These are phyloP conservation scores for Coelastrella sp. DNA, from an alignment of 139 green algal genomes.

Conservation along the genomic window DNA sequence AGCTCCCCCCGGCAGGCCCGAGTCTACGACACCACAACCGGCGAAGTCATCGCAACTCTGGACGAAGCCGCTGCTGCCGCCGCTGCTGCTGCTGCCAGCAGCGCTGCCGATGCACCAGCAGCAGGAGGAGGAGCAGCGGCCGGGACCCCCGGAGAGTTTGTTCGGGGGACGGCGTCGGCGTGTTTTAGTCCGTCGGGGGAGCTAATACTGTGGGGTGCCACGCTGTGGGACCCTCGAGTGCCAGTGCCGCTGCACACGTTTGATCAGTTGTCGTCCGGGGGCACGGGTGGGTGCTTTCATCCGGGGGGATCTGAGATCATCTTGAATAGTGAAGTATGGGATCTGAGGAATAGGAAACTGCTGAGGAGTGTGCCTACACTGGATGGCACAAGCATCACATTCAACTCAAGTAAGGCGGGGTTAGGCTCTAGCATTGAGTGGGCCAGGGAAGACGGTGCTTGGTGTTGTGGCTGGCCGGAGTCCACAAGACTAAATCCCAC, in stretches of 20 bases:
- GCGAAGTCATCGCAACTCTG: slow-evolving; percentile 11
- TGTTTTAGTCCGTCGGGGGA: slow-evolving; percentile 58
- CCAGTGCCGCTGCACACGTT: slow-evolving; percentile 71
- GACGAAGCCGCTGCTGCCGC: slow-evolving; percentile 44
- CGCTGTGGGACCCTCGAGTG: slow-evolving; percentile 79
- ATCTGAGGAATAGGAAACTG: slow-evolving; percentile 77
- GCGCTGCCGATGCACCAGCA: background rate
- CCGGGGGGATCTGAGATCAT: slow-evolving; percentile 78
- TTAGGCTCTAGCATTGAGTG: too few species aligned
- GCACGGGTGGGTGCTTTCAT: slow-evolving; percentile 71
- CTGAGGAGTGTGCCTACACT: slow-evolving; percentile 76
- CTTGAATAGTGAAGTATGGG: slow-evolving; percentile 84
- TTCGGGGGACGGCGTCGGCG: slow-evolving; percentile 8
- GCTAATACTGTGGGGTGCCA: slow-evolving; percentile 77
- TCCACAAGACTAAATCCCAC: too few species aligned
- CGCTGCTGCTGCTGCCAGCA: background rate
- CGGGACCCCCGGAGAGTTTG: background rate
- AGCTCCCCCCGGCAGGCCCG: slow-evolving; percentile 34
- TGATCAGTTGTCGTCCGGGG: slow-evolving; percentile 72
- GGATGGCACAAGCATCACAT: slow-evolving; percentile 67
- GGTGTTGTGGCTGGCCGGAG: too few species aligned
- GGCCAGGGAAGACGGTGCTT: too few species aligned
- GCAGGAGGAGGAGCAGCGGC: background rate
- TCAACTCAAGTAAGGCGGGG: slow-evolving; percentile 50
- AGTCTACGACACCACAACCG: slow-evolving; percentile 48